Conservation (phyloP, 116 monocot genomes). For the Trichopus zeylanicus region DNA sequence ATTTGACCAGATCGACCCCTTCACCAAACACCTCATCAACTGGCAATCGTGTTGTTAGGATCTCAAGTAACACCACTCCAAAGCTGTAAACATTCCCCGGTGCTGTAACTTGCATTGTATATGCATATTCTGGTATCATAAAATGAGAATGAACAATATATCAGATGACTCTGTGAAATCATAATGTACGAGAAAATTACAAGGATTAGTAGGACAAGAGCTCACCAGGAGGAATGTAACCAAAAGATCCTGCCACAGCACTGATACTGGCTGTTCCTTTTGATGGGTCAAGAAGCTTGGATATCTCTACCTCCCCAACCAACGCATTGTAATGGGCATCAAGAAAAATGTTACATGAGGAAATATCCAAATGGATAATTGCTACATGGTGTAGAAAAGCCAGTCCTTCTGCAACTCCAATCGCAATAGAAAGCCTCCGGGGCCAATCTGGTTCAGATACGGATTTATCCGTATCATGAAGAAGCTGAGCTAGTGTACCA, state of each 20-base stretch:
- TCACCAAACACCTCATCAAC: conserved; percentile 70
- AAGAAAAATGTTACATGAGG: conserved; percentile 58
- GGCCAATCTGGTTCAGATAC: conserved; percentile 50
- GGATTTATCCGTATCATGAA: conserved; percentile 19
- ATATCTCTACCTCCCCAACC: conserved; percentile 80
- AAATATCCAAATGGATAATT: conserved; percentile 77
- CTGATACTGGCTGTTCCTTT: conserved; percentile 93
- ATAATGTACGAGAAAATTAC: not conserved
- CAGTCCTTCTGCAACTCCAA: conserved; percentile 71
- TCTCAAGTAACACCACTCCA: conserved; percentile 73
- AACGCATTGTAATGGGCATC: conserved; percentile 60
- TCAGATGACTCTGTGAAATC: not conserved
- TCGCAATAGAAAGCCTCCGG: conserved; percentile 39
- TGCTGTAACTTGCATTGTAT: conserved; percentile 90
- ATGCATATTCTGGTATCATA: conserved; percentile 66
- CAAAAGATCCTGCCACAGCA: conserved; percentile 85
- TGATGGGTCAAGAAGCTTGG: conserved; percentile 80
- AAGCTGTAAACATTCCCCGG: conserved; percentile 87
- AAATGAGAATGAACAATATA: too few relatives aligned
- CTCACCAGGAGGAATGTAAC: conserved; percentile 87
- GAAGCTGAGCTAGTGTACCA: conserved; percentile 57
- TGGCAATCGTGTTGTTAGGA: conserved; percentile 51
- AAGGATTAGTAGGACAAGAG: not conserved
- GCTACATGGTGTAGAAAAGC: conserved; percentile 71
- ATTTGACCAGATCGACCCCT: conserved; percentile 82